phyloP scores from a whole-genome alignment of 202 grass and related monocot genomes.

The Thinopyrum obtusiflorum region DNA sequence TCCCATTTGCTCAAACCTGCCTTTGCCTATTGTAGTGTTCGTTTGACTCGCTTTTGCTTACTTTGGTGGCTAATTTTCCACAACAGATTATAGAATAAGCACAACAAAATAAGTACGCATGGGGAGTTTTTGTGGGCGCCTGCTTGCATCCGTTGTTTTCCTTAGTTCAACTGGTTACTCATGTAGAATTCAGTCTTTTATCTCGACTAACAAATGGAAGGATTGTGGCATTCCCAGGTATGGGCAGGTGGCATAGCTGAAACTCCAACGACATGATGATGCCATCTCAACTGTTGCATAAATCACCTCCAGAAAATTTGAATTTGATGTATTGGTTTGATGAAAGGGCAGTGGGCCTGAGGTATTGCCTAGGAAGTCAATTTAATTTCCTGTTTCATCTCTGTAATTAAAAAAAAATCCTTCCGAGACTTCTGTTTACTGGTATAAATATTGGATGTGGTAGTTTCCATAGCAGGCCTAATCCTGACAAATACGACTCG shows the following conservation, averaged over 20 bases:
- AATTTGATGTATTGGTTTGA: conserved; percentile 37
- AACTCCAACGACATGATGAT: neutral
- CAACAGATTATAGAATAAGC: neutral
- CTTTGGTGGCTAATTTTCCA: neutral
- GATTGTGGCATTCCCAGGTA: conserved; percentile 25
- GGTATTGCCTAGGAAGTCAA: conserved; percentile 2
- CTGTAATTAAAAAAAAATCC: conserved; percentile 42
- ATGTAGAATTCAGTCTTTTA: neutral
- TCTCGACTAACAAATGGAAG: conserved; percentile 5
- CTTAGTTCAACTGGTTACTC: neutral
- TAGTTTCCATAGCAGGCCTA: neutral
- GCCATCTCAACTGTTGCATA: conserved; percentile 31
- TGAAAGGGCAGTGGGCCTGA: conserved; percentile 9
- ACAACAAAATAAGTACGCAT: neutral
- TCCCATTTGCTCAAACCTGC: neutral
- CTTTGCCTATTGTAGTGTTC: neutral
- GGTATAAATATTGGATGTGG: conserved; percentile 45
- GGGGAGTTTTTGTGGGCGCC: neutral
- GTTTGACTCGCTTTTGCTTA: neutral
- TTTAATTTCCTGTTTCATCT: conserved; percentile 26
- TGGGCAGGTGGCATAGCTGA: neutral
- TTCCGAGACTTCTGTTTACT: conserved; percentile 24
- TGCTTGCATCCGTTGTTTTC: neutral
- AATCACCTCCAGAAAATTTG: conserved; percentile 9
- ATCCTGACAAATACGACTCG: conserved; percentile 33